Base-by-base conservation (phyloP, 202 grass and related monocot genomes). In the Eragrostis tef region DNA sequence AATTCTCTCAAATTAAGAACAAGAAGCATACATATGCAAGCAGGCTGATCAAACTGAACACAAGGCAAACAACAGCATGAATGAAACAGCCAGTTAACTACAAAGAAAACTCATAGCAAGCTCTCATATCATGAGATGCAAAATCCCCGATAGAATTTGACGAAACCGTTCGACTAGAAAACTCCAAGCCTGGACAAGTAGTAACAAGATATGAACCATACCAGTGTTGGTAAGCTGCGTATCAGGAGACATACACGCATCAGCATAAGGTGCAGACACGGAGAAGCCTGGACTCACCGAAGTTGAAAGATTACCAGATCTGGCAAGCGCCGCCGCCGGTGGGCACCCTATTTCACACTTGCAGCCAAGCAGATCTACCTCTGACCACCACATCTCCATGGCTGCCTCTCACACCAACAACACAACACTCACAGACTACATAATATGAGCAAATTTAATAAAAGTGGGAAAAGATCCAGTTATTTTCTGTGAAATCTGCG, bases 281-380 rank as follows among this genome's bases (percentile, higher is more conserved):
- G n/a, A 36, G 51, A 71, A 71, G 49, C 47, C 27, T 12, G 70
- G 26, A 81, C 83, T 78, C 51, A 78, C 78, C 42, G 67, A 75
- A 62, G 63, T 62, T 20, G 43, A 31, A 71, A 60, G 7, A 68
- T 65, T 52, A 68, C 21, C 78, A 86, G 87, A 89, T 89, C 87
- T 89, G 31, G 78, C 70, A 52, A 58, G 6, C 27, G 41, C 11
- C 36, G 75, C 0, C 76, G 87, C 6, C 13, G 15, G 11, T n/a
- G 6, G 42, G 10, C 27, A 22, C n/a, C 44, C n/a, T 1, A 7
- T 73, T 77, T 85, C 77, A 1, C 39, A 17, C 70, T 64, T 77
- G 54, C 20, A 54, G 54, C 11, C 41, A 73, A 34, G 36, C 27
- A 58, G 83, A 89, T 89, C 87, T 73, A 59, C 77, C 70, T 80